These are phyloP conservation scores for Rheum nobile DNA, from an alignment of 148 eudicot genomes.

Conservation along the genomic window DNA sequence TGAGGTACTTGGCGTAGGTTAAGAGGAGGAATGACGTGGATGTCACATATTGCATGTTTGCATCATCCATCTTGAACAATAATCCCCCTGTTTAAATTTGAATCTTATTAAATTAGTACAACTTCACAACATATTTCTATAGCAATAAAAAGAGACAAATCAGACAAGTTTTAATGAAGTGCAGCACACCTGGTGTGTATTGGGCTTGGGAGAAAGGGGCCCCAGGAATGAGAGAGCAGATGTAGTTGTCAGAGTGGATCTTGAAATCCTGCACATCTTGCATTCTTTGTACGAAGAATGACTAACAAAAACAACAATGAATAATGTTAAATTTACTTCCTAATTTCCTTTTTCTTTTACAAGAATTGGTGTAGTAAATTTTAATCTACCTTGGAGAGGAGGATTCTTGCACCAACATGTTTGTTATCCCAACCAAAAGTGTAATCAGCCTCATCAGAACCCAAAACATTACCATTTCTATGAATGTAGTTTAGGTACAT, in stretches of 20 bases:
- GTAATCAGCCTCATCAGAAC: conserved; percentile 59
- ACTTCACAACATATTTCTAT: not conserved
- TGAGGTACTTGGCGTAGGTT: conserved; percentile 70
- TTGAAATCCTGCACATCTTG: conserved; percentile 57
- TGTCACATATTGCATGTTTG: conserved; percentile 76
- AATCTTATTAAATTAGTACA: not conserved
- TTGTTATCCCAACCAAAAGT: conserved; percentile 91
- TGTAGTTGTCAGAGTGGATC: conserved; percentile 61
- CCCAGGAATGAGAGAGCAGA: conserved; percentile 72
- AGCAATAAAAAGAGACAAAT: not conserved
- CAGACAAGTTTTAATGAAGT: not conserved
- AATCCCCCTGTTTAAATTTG: conserved; percentile 42
- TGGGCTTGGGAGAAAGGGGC: conserved; percentile 47
- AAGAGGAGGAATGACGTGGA: conserved; percentile 65
- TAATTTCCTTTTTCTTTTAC: not conserved
- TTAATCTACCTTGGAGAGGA: conserved; percentile 59
- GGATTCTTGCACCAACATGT: conserved; percentile 76
- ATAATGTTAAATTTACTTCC: not conserved
- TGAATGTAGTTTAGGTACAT: conserved; percentile 58
- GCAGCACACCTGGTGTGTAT: conserved; percentile 69
- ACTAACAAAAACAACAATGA: conserved; percentile 16
- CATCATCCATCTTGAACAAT: conserved; percentile 56
- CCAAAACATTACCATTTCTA: conserved; percentile 59
- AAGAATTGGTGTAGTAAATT: not conserved
- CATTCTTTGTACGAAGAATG: conserved; percentile 56